phyloP scores from a whole-genome alignment of 129 eudicot species.

The Lonicera japonica region DNA sequence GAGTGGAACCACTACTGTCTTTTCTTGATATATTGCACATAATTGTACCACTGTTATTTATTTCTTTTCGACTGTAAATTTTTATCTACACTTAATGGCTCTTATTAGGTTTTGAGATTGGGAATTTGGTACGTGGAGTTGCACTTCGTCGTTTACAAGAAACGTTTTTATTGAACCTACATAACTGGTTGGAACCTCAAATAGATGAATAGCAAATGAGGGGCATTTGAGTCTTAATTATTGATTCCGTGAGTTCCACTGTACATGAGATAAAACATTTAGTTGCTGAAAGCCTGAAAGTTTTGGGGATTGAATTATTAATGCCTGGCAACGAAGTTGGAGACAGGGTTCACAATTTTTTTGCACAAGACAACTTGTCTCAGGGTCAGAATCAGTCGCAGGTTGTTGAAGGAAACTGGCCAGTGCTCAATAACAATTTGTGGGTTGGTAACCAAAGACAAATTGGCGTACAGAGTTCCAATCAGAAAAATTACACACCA shows the following conservation, averaged over 20 bases:
- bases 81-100: conserved; percentile 17
- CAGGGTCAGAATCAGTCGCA: conserved; percentile 58
- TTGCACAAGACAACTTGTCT: conserved; percentile 67
- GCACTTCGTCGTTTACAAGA: conserved; percentile 13
- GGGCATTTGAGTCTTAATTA: conserved; percentile 6
- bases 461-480: conserved; percentile 37
- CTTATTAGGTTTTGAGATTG: conserved; percentile 2
- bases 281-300: conserved; percentile 20
- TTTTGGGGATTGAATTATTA: conserved; percentile 37
- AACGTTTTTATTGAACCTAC: conserved; percentile 14
- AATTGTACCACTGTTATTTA: background rate
- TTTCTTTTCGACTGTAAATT: background rate
- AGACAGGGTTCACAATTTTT: conserved; percentile 95
- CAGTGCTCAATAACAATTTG: conserved; percentile 40
- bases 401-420: conserved; percentile 63
- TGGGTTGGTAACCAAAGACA: conserved; percentile 72
- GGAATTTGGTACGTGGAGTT: conserved; percentile 1
- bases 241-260: conserved; percentile 9
- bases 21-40: background rate
- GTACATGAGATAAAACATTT: background rate
- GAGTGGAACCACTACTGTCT: background rate
- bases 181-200: conserved; percentile 8
- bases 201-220: conserved; percentile 2
- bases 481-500: conserved; percentile 38
- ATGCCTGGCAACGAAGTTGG: conserved; percentile 98